phyloP scores from a whole-genome alignment of 106 monocot genomes.

The Iris macrosiphon region DNA sequence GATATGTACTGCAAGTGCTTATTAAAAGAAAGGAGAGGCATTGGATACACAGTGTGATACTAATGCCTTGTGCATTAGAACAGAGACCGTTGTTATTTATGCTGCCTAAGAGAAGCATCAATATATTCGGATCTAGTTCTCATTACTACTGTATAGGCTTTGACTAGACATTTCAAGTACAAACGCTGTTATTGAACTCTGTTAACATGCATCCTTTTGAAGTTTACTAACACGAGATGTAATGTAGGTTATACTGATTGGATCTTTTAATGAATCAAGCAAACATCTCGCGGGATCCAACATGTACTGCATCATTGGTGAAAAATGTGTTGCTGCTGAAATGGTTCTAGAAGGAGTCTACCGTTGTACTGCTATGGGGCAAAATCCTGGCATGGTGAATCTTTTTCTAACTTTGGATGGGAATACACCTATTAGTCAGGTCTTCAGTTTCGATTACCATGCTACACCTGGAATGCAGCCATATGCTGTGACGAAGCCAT shows the following conservation, averaged over 20 bases:
- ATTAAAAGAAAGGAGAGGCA: too few relatives aligned
- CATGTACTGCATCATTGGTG: constrained; percentile 52
- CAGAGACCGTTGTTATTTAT: too few relatives aligned
- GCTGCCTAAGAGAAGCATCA: too few relatives aligned
- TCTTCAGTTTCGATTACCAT: constrained; percentile 50
- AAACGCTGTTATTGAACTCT: too few relatives aligned
- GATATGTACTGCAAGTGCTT: too few relatives aligned
- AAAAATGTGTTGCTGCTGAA: constrained; percentile 42
- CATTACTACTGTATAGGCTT: too few relatives aligned
- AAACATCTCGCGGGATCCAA: constrained; percentile 39
- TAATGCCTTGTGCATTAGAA: too few relatives aligned
- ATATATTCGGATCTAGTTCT: too few relatives aligned
- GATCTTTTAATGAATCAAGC: constrained; percentile 50
- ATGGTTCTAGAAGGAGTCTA: constrained; percentile 72
- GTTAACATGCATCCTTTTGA: too few relatives aligned
- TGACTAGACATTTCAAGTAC: too few relatives aligned
- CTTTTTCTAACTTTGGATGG: constrained; percentile 69
- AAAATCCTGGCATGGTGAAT: constrained; percentile 36
- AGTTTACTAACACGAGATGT: not conserved
- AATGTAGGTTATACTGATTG: constrained; percentile 81
- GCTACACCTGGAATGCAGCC: not conserved
- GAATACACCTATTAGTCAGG: constrained; percentile 66
- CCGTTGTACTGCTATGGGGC: constrained; percentile 31
- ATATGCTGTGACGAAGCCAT: constrained; percentile 9
- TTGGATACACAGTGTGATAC: too few relatives aligned